Evolutionary conservation across 257 asterid species (phyloP), one percentile per base, ranked within the genome.

Genomic region (Cinchona pubescens): DNA sequence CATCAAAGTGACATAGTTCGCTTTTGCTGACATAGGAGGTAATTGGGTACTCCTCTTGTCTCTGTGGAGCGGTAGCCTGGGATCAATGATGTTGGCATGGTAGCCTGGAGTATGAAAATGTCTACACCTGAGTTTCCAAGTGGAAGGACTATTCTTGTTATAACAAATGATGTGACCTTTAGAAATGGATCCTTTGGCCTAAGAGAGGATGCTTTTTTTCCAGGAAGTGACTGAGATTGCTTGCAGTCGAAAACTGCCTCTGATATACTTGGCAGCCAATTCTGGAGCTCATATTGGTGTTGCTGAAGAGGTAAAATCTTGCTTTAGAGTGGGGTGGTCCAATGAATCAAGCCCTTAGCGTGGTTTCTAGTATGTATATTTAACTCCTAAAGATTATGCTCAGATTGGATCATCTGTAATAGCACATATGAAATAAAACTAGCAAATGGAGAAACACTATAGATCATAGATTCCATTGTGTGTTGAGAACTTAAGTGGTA

Each of bases 221-320:
- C 90, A 90, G 85, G 98, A 7, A 76, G 96, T 91, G 77, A 91
- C 98, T 13, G 88, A 90, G 68, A 67, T 91, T 49, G 98, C 99
- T 65, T 95, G 99, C 59, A 23, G 84, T 18, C 88, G 82, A 77
- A 92, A 91, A 76, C 80, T 95, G 74, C 99, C 99, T 69, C 91
- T 95, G 45, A 88, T 95, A 78, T 95, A 95, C 79, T 89, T 95
- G 38, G 98, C 99, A 27, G 99, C 98, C 62, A 95, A 95, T 85
- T 89, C 99, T 0, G 99, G 99, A 29, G 99, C 99, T 35, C 98
- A 98, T n/a, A 93, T 95, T 68, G 98, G 97, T 58, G 94, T 92
- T 7, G 98, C 99, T 1, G 99, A 95, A 83, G 99, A 95, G 83
- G 96, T 95, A 27, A 95, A 95, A 68, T 91, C 97, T 68, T 95